Percentiles rank a stretch among this genome's conserved stretches.
Conservation (phyloP, 106 monocot species). For the Dendrobium huoshanense region DNA sequence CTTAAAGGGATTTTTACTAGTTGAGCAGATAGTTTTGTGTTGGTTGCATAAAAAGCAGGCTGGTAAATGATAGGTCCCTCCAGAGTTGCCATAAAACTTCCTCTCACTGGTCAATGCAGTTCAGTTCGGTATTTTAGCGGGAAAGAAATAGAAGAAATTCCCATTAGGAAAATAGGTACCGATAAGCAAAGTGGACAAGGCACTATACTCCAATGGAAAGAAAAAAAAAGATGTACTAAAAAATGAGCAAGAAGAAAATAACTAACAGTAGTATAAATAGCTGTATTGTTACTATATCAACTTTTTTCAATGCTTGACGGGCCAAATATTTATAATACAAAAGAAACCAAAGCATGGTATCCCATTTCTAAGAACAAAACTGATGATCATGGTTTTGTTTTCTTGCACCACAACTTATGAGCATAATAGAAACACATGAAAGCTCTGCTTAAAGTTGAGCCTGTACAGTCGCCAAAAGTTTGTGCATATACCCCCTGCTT, state of each 20-base stretch:
- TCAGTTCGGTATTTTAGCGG: neutral
- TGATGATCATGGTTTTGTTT: no score
- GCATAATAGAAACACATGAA: no score
- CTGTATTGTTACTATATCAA: no score
- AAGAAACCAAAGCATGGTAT: no score
- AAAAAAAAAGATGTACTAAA: neutral
- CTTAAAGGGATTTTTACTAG: slow-evolving; percentile 9
- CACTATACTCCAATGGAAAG: neutral
- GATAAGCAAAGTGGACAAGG: neutral
- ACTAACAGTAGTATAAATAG: no score
- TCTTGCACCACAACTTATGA: no score
- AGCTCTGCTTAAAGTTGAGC: no score
- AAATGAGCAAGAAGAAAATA: neutral
- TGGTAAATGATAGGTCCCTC: slow-evolving; percentile 51
- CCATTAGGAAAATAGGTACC: neutral
- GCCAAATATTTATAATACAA: no score
- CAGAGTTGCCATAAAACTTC: slow-evolving; percentile 42
- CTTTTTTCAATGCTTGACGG: neutral
- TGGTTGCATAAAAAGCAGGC: slow-evolving; percentile 29
- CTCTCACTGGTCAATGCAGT: neutral
- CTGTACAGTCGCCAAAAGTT: no score
- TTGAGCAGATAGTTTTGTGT: slow-evolving; percentile 11
- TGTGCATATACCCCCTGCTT: neutral
- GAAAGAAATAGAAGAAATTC: no score
- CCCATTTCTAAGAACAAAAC: no score